A percentile compares a stretch with the other conserved stretches of the same genome.
These are phyloP conservation scores for Lobosporangium transversale DNA, from an alignment of 192 early-diverging fungal species.

Conservation along the genomic window DNA sequence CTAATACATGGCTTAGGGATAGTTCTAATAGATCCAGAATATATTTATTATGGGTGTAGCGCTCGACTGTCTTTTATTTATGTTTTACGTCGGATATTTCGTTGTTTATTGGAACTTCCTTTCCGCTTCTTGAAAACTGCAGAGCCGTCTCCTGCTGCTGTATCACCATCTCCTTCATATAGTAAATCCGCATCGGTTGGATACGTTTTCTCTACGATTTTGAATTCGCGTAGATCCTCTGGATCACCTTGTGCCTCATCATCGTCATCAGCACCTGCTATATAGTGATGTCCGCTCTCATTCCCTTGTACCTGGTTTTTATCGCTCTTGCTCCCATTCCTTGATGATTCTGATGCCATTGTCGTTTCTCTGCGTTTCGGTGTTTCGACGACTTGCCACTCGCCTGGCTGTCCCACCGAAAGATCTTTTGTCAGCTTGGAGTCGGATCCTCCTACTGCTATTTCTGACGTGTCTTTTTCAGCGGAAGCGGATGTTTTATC, in stretches of 20 bases:
- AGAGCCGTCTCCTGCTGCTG: not conserved
- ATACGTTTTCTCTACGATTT: constrained; percentile 64
- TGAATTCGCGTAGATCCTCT: constrained; percentile 60
- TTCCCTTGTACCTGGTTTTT: not conserved
- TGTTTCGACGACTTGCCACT: constrained; percentile 52
- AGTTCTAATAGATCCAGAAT: no score
- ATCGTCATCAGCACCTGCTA: constrained; percentile 24
- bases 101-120: constrained; percentile 31
- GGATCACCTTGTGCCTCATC: constrained; percentile 60
- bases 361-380: constrained; percentile 20
- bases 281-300: constrained; percentile 3
- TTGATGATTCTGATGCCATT: not conserved
- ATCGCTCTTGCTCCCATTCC: not conserved
- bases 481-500: not conserved
- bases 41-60: no score
- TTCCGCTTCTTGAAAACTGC: constrained; percentile 66
- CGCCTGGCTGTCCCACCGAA: constrained; percentile 42
- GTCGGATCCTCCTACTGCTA: not conserved
- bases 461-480: constrained; percentile 3
- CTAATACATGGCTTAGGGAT: no score
- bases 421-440: constrained; percentile 11
- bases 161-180: constrained; percentile 24
- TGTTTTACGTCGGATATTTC: constrained; percentile 53
- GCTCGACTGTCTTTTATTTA: no score
- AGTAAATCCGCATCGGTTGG: constrained; percentile 31